phyloP scores from a whole-genome alignment of 345 rosid species.

The Salix caprea region DNA sequence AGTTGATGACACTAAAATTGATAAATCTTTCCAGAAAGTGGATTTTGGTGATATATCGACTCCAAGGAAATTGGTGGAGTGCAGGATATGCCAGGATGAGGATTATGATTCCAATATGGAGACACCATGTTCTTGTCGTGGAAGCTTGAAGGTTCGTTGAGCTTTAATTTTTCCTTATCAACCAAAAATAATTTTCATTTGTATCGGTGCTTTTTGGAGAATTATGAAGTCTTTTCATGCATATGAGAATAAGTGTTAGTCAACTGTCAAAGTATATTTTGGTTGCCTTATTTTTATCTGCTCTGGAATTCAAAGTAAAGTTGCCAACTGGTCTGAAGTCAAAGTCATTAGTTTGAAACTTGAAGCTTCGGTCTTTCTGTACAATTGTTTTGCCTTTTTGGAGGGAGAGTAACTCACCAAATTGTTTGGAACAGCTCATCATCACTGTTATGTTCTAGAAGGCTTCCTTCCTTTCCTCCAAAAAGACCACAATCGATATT shows the following conservation, averaged over 20 bases:
- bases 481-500: not conserved
- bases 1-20: constrained; percentile 23
- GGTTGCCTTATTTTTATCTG: not conserved
- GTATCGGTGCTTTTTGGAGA: not conserved
- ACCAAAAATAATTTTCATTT: not conserved
- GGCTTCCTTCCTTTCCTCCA: not conserved
- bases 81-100: constrained; percentile 94
- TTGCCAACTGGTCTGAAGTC: constrained; percentile 1
- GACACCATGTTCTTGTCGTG: constrained; percentile 82
- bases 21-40: constrained; percentile 21
- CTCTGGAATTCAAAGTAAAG: not conserved
- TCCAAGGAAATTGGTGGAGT: constrained; percentile 54
- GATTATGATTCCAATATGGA: constrained; percentile 84
- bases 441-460: not conserved
- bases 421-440: not conserved
- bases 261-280: not conserved
- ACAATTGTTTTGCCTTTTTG: not conserved
- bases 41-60: constrained; percentile 43
- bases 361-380: not conserved
- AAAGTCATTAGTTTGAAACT: constrained; percentile 7
- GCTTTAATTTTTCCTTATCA: not conserved
- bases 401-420: too few relatives aligned
- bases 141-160: constrained; percentile 76
- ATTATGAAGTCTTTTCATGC: not conserved
- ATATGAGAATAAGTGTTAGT: not conserved